Evolutionary conservation across 495 filamentous ascomycete species (phyloP).

Genomic region (Geoglossum glabrum): DNA sequence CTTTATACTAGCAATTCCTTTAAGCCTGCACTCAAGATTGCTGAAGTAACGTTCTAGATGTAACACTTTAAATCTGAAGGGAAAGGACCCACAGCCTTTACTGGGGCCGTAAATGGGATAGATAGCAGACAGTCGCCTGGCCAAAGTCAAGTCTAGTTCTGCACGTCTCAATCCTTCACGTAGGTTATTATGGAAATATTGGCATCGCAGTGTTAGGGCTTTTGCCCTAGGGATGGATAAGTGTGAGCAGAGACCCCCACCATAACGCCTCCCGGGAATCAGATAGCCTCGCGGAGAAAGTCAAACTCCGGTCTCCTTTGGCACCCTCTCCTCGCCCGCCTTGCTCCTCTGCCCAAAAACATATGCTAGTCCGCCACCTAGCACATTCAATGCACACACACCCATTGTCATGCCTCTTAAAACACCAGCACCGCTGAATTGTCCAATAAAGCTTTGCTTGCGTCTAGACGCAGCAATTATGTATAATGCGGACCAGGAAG

Average conservation of each 20-base stretch:
- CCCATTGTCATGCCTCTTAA: conserved; percentile 54
- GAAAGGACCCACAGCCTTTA: too few species aligned
- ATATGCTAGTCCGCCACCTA: conserved; percentile 54
- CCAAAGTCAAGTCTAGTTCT: too few species aligned
- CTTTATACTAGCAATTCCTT: not conserved
- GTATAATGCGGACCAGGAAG: conserved; percentile 76
- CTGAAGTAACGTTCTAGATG: not conserved
- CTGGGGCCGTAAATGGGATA: too few species aligned
- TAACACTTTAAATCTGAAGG: too few species aligned
- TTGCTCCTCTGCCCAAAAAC: conserved; percentile 16
- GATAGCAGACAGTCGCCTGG: too few species aligned
- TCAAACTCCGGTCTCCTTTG: not conserved
- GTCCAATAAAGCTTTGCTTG: conserved; percentile 31
- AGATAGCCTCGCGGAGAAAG: not conserved
- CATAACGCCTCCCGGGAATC: not conserved
- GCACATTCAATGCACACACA: conserved; percentile 45
- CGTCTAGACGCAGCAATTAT: conserved; percentile 52
- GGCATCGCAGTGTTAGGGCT: too few species aligned
- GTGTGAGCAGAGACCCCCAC: too few species aligned
- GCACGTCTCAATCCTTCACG: too few species aligned
- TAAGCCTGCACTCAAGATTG: not conserved
- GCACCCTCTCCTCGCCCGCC: not conserved
- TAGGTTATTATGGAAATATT: too few species aligned
- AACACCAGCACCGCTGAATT: conserved; percentile 44
- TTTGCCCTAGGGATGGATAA: too few species aligned